Percentiles rank a stretch among this genome's conserved stretches.
Conservation (phyloP, 495 filamentous ascomycete species). For the Immersiella caudata region DNA sequence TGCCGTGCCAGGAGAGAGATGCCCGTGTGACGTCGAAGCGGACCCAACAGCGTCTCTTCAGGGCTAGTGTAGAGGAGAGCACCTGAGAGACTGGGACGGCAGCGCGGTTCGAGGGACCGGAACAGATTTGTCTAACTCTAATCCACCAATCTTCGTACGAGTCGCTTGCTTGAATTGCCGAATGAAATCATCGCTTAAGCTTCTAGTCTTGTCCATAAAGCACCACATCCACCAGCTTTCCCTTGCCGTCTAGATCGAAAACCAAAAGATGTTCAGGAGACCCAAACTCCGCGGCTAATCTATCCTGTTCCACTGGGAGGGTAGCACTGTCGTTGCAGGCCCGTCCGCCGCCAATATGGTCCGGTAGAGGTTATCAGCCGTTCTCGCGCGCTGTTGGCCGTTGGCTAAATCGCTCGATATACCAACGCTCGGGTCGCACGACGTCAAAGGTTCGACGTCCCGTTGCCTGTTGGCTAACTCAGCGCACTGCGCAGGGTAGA, state of each 20-base stretch:
- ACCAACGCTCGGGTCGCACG: neutral
- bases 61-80: neutral
- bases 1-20: neutral
- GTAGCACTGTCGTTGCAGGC: neutral
- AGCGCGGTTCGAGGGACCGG: neutral
- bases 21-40: constrained; percentile 3
- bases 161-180: constrained; percentile 4
- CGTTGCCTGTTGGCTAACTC: neutral
- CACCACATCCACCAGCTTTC: neutral
- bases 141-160: neutral
- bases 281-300: constrained; percentile 23
- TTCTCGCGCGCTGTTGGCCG: neutral
- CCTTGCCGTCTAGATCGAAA: neutral
- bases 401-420: neutral
- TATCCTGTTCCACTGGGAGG: constrained; percentile 12
- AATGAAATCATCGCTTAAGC: neutral
- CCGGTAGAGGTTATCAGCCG: neutral
- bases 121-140: neutral
- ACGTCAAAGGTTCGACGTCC: constrained; percentile 6
- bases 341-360: neutral
- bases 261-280: constrained; percentile 1
- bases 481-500: constrained; percentile 1
- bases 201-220: constrained; percentile 1
- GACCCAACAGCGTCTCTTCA: neutral
- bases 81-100: neutral